Base-by-base conservation (phyloP, 2,329 filamentous ascomycete genomes). In the Colletotrichum sp. region DNA sequence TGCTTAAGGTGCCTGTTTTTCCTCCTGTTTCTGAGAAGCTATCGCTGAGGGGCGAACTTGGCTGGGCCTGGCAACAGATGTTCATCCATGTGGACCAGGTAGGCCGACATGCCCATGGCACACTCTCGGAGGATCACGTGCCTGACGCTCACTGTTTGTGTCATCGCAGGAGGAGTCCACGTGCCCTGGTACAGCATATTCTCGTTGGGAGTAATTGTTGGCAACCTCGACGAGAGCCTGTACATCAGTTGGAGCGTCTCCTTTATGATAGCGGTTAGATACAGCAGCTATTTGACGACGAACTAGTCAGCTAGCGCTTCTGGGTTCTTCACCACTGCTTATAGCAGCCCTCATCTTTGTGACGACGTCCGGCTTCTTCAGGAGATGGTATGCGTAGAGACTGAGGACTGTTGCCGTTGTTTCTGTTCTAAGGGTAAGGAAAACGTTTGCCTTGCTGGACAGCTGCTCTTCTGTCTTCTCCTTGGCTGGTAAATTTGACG, bases 271-370 rank as follows among this genome's bases (percentile, higher is more conserved):
- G n/a, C n/a, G 6, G 10, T 55, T 0, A 55, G 48, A 24, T 55
- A 55, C 3, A 24, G 48, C 13, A 55, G n/a, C 48, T 14, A 4
- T 55, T 55, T 1, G 4, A 55, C 1, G 7, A 55, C 24, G 1
- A 55, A 55, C 18, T 8, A 55, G n/a, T 55, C 10, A 55, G 48
- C 8, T 1, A 55, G 48, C 48, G n/a, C 52, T 39, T 39, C 7
- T 1, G 8, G 34, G 14, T 36, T 0, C 3, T 16, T 36, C 3
- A 36, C 14, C 3, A 36, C 6, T 0, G 6, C 34, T 4, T 7
- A 36, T 0, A 36, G 34, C 34, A 36, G 14, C 34, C 7, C 14
- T 36, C 14, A 16, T 36, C 14, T 16, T 36, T 36, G 3, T 1
- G 1, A 36, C 6, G 4, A 36, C 6, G 2, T 16, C 7, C 6